Evolutionary conservation across 805 yeast genomes (phyloP).

Genomic region (Barnettozyma vustinii): DNA sequence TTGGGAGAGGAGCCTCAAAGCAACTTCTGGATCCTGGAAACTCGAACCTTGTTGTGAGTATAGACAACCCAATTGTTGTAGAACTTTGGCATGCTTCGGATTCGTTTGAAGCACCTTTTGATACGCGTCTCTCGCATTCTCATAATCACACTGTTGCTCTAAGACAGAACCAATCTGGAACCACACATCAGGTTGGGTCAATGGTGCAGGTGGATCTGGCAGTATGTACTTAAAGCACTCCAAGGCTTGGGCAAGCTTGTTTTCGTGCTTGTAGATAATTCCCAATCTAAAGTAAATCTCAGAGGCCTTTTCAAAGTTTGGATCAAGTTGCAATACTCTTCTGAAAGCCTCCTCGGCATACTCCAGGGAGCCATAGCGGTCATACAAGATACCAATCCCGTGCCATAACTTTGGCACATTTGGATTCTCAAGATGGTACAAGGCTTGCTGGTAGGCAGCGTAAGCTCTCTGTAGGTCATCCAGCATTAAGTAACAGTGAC

Average conservation of each 20-base stretch:
- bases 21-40: conserved; percentile 76
- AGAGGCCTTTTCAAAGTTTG: conserved; percentile 91
- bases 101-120: conserved; percentile 85
- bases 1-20: conserved; percentile 75
- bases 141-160: conserved; percentile 89
- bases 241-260: conserved; percentile 76
- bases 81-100: conserved; percentile 92
- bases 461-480: conserved; percentile 95
- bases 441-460: conserved; percentile 93
- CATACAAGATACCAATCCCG: conserved; percentile 95
- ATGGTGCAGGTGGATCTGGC: conserved; percentile 88
- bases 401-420: conserved; percentile 98
- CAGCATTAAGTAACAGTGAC: conserved; percentile 94
- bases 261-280: conserved; percentile 92
- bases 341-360: conserved; percentile 99
- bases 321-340: conserved; percentile 91
- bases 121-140: conserved; percentile 90
- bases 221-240: conserved; percentile 94
- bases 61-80: conserved; percentile 93
- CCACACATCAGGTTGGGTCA: conserved; percentile 97
- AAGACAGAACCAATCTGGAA: conserved; percentile 95
- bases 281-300: conserved; percentile 96
- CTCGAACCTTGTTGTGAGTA: conserved; percentile 70
- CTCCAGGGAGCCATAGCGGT: conserved; percentile 91
- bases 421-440: conserved; percentile 85